Evolutionary conservation across 768 basidiomycete genomes (phyloP), one percentile per base, ranked within the genome.

Genomic region (Pleurotus tuber-regium): DNA sequence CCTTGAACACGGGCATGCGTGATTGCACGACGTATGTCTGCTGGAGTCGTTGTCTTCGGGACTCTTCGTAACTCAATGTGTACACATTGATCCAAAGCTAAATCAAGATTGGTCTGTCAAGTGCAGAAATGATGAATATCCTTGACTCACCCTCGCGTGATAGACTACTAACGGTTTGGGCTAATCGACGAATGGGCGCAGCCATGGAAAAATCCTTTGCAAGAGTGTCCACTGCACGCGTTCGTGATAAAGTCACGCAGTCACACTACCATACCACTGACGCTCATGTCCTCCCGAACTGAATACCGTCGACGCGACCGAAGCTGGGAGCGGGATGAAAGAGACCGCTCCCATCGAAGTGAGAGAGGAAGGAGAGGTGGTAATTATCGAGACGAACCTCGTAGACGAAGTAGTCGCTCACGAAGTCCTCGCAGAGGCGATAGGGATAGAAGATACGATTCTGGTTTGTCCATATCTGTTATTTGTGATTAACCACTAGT

Each of bases 321-420:
- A 57, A 84, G 83, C 61, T 81, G 83, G 80, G 84, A 86, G 54
- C 74, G 74, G 51, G 77, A 80, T 23, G 79, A 81, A 53, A 70
- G 73, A 42, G 71, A 71, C 41, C 66, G 75, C 29, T 67, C 69
- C 48, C 29, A 33, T 23, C 31, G 46, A 23, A 35, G 31, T 69
- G 70, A 29, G 75, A 49, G 68, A 16, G 56, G 70, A 52, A 59
- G 71, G 52, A 63, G 71, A 26, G 66, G 73, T 8, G 68, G 70
- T 51, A 59, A 64, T 25, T 60, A 71, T 53, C 68, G 72, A 35
- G 73, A 74, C 43, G 73, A 75, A 53, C 54, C 43, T 33, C 43
- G 51, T 38, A 61, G 69, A 24, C 64, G 68, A 57, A 58, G 59
- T 39, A 76, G 77, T 62, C 71, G 77, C 41, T 78, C 77, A 41